These are phyloP conservation scores for Cynanchum wilfordii DNA, from an alignment of 257 asterid genomes.

Conservation along the genomic window DNA sequence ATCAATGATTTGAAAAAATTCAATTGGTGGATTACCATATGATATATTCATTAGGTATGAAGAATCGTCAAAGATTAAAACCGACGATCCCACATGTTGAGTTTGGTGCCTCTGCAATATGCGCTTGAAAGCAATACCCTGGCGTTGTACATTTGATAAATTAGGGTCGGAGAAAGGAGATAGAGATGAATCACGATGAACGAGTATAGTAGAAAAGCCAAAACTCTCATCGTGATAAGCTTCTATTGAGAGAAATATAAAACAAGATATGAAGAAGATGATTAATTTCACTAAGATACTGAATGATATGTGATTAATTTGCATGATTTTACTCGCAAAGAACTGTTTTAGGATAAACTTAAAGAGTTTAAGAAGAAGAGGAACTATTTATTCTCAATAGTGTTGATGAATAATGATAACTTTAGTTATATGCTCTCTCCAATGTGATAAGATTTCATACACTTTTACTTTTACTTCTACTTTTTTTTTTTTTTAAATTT, in stretches of 20 bases:
- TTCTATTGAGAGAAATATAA: constrained; percentile 17
- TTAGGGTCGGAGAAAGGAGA: background rate
- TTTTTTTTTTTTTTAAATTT: too few species aligned
- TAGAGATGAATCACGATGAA: background rate
- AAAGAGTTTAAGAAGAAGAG: too few species aligned
- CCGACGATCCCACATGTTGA: background rate
- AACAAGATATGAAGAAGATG: background rate
- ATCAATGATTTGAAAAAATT: background rate
- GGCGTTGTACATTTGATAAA: background rate
- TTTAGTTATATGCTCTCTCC: too few species aligned
- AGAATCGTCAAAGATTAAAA: background rate
- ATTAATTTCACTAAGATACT: background rate
- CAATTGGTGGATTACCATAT: background rate
- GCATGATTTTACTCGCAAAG: too few species aligned
- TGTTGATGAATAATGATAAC: too few species aligned
- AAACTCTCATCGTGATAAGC: constrained; percentile 12
- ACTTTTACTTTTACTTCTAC: too few species aligned
- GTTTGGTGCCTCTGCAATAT: too few species aligned
- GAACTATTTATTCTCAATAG: too few species aligned
- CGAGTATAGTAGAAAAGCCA: background rate
- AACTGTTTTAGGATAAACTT: too few species aligned
- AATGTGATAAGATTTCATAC: too few species aligned
- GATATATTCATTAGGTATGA: background rate
- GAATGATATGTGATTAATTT: too few species aligned
- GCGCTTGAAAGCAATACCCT: background rate